Evolutionary conservation across 116 monocot species (phyloP), one percentile per base, ranked within the genome.

Genomic region (Posidonia oceanica): DNA sequence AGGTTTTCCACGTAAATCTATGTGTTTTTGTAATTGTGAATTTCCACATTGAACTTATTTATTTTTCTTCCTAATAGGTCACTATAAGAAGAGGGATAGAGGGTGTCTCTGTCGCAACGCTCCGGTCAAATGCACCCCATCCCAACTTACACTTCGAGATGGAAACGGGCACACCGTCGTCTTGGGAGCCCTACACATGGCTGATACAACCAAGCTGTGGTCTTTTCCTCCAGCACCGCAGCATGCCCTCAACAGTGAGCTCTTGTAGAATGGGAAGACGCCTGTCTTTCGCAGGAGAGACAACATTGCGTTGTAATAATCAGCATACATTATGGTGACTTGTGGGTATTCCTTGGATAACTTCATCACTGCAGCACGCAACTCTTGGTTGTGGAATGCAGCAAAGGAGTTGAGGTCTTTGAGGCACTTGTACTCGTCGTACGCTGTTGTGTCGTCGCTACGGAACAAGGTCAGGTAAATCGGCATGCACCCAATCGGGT

Each of bases 401-500:
- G 85, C 64, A 23, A 85, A 77, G 3, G 66, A 17, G 66, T 82
- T 82, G 41, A 75, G 58, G n/a, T 18, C 29, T 41, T 39, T 71
- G n/a, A 73, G 20, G 63, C 85, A 82, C 0, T 62, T 54, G n/a
- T 54, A 58, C 18, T 20, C 69, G 36, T 78, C 81, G 22, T 70
- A 78, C 2, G 20, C 78, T 16, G 6, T 41, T 0, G 17, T 1
- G 13, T 76, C 70, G 3, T 11, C 22, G 40, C 7, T 29, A 41
- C 16, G 16, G 71, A 79, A 71, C 29, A 29, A 16, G 1, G 70
- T 63, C 12, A 85, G 79, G 56, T 85, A 82, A 12, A 22, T 63
- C 16, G 82, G 81, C 52, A 75, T 53, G 64, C 85, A 85, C n/a
- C 85, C 81, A 13, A 85, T 75, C 6, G 85, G 85, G 52, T 78